Percentiles rank a stretch among this genome's conserved stretches.
phyloP scores from a whole-genome alignment of 1,284 basidiomycete species.

The Pulveroboletus sp. region DNA sequence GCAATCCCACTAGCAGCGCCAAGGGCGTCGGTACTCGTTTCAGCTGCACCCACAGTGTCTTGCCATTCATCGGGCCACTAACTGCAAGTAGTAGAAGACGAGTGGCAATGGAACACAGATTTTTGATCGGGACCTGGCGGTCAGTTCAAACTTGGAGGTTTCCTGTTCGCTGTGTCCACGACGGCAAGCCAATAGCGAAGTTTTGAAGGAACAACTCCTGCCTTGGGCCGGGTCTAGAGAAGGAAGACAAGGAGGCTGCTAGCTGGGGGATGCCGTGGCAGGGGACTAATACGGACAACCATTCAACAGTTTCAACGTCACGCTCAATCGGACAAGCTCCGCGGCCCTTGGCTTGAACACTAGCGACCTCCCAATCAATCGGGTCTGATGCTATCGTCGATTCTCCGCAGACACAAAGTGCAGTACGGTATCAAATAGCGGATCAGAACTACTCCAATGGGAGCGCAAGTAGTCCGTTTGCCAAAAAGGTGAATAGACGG shows the following conservation, averaged over 20 bases:
- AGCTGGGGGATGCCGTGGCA: background rate
- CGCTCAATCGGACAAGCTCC: too few species aligned
- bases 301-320: background rate
- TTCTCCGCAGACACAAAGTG: background rate
- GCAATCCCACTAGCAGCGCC: constrained; percentile 62
- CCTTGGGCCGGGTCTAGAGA: background rate
- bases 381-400: too few species aligned
- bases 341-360: background rate
- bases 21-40: constrained; percentile 51
- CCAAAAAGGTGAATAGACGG: background rate
- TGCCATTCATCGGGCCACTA: constrained; percentile 30
- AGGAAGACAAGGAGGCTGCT: background rate
- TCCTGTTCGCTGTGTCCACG: background rate
- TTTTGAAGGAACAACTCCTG: background rate
- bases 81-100: too few species aligned
- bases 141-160: background rate
- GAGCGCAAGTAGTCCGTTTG: background rate
- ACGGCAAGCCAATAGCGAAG: too few species aligned
- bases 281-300: background rate
- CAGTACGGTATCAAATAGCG: background rate
- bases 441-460: background rate
- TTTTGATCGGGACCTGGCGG: background rate
- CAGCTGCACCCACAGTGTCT: constrained; percentile 27
- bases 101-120: background rate
- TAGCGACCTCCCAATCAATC: background rate